Percentiles rank a stretch among this genome's conserved stretches.
These are phyloP conservation scores for Dendrocalamus latiflorus DNA, from an alignment of 202 grass and related monocot species.

Conservation along the genomic window DNA sequence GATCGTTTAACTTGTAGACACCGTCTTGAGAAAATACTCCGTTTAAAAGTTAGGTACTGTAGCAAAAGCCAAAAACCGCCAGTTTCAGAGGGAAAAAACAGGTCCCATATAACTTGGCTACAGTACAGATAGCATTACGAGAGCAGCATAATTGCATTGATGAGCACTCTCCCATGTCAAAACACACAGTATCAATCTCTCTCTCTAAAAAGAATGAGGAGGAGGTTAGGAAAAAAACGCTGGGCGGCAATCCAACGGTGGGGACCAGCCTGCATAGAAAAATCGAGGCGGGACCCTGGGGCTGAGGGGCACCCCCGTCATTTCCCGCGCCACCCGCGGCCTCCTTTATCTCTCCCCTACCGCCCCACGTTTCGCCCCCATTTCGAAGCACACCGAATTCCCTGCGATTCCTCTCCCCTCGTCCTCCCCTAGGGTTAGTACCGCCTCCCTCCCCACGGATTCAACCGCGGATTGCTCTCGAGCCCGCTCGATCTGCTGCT, in stretches of 20 bases:
- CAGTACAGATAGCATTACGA: too few relatives aligned
- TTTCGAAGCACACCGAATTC: slow-evolving; percentile 46
- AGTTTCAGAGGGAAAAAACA: too few relatives aligned
- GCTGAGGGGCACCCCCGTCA: slow-evolving; percentile 14
- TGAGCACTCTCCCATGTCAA: neutral
- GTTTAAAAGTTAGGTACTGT: too few relatives aligned
- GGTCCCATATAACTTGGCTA: neutral
- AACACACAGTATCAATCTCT: neutral
- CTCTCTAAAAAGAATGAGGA: neutral
- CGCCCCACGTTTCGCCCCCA: slow-evolving; percentile 26
- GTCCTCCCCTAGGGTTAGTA: slow-evolving; percentile 46
- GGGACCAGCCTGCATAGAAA: neutral
- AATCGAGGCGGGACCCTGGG: neutral
- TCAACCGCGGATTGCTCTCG: neutral
- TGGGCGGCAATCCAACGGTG: slow-evolving; percentile 9
- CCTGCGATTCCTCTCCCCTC: slow-evolving; percentile 49
- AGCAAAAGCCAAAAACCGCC: too few relatives aligned
- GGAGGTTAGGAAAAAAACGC: neutral
- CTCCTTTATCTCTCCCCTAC: slow-evolving; percentile 23
- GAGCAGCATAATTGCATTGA: neutral
- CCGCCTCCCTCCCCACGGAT: neutral
- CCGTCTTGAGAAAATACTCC: too few relatives aligned
- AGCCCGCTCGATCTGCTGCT: neutral
- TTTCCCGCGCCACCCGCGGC: neutral
- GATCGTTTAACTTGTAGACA: too few relatives aligned